Evolutionary conservation across 1,284 basidiomycete species (phyloP).

Genomic region (Cutaneotrichosporon mucoides): DNA sequence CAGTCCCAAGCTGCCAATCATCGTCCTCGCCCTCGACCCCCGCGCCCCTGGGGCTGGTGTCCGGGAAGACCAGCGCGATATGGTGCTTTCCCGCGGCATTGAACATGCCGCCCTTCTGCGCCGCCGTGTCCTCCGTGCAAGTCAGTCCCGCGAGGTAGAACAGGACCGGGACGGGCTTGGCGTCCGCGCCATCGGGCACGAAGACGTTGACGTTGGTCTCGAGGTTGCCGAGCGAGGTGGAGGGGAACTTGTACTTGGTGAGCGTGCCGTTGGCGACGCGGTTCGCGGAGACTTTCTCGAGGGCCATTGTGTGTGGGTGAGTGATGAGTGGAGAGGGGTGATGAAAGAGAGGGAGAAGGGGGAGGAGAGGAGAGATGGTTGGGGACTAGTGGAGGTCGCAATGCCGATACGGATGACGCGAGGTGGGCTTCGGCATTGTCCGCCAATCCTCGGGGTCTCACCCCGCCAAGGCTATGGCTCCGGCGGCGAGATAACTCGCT

Average conservation of each 20-base stretch:
- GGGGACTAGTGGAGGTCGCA: background rate
- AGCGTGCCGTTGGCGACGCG: constrained; percentile 73
- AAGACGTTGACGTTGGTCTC: constrained; percentile 85
- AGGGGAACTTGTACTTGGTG: constrained; percentile 82
- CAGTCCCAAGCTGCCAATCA: constrained; percentile 89
- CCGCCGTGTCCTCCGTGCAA: constrained; percentile 93
- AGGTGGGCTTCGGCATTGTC: background rate
- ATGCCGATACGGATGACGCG: background rate
- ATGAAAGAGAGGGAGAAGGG: background rate
- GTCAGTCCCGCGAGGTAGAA: constrained; percentile 90
- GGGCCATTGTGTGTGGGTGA: constrained; percentile 43
- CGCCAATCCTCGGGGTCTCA: background rate
- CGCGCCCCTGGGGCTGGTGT: constrained; percentile 91
- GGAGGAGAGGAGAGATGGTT: background rate
- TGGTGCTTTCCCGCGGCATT: constrained; percentile 72
- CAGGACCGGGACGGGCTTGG: constrained; percentile 69
- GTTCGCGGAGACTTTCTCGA: constrained; percentile 69
- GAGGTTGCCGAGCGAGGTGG: constrained; percentile 71
- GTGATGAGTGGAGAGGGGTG: background rate
- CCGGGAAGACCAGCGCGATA: constrained; percentile 90
- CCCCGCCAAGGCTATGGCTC: too few relatives aligned
- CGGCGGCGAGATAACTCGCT: too few relatives aligned
- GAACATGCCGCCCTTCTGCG: constrained; percentile 84
- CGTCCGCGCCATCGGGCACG: constrained; percentile 63
- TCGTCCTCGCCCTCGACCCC: constrained; percentile 81